phyloP scores from a whole-genome alignment of 2,329 filamentous ascomycete genomes.

The Fusarium tupiense region DNA sequence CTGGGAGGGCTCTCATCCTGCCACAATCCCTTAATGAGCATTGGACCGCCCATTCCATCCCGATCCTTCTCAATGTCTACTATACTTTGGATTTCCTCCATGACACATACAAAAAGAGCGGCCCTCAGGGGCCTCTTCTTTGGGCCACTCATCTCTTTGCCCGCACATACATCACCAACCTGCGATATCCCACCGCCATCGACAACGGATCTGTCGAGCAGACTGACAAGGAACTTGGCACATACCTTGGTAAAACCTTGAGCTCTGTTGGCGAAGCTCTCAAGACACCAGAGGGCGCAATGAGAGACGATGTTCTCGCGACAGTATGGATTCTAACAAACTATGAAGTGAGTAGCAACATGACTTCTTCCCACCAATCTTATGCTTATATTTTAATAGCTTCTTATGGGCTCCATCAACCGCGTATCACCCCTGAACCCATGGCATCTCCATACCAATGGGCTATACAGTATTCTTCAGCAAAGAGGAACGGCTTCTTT shows the following conservation, averaged over 20 bases:
- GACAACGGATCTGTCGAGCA: conserved; percentile 38
- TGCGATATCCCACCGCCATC: conserved; percentile 47
- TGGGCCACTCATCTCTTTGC: conserved; percentile 54
- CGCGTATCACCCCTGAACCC: conserved; percentile 41
- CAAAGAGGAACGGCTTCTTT: conserved; percentile 45
- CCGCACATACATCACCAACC: conserved; percentile 52
- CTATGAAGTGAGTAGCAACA: conserved; percentile 47
- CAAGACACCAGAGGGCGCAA: conserved; percentile 40
- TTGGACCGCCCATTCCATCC: conserved; percentile 52
- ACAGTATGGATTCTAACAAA: conserved; percentile 54
- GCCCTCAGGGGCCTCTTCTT: conserved; percentile 48
- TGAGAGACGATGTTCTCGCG: conserved; percentile 50
- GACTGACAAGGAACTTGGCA: conserved; percentile 47
- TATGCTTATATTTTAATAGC: conserved; percentile 37
- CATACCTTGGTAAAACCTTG: conserved; percentile 51
- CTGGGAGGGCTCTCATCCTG: conserved; percentile 9
- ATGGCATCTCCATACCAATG: conserved; percentile 51
- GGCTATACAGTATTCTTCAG: conserved; percentile 51
- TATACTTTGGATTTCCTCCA: conserved; percentile 49
- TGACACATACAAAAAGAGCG: conserved; percentile 40
- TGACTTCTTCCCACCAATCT: neutral
- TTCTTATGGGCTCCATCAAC: conserved; percentile 51
- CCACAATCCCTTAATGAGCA: conserved; percentile 46
- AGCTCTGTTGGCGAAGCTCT: conserved; percentile 52
- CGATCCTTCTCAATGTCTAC: conserved; percentile 53